Base-by-base conservation (phyloP, 805 yeast genomes). In the Schizosaccharomyces lindneri region DNA sequence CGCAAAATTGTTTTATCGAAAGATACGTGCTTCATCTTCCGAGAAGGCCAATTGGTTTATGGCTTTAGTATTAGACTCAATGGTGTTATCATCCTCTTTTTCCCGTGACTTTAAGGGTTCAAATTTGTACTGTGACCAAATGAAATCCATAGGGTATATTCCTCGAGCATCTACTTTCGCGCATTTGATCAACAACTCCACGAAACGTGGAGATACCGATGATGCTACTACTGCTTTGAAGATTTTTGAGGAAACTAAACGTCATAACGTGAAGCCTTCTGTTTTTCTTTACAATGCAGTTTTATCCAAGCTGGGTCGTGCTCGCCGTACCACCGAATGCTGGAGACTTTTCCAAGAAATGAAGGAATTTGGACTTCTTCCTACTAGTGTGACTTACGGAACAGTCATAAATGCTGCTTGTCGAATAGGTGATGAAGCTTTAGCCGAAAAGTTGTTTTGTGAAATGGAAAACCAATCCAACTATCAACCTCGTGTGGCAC, bases 371-470 rank as follows among this genome's bases (percentile, higher is more conserved):
- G 67, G 65, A 5, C 61, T 70, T 59, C 64, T 64, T 59, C 67
- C 67, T 63, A 66, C 66, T 19, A 66, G 68, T 36, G 69, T 72
- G 27, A 73, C 75, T 7, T 72, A 69, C 61, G 75, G 74, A 24
- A 71, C 74, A 5, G 68, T 73, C 70, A 71, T 73, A 61, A 67
- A 69, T 61, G 73, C 74, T 3, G 70, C 72, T 55, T 70, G 74
- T 59, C 67, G 75, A 5, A 70, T 71, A 13, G 73, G 72, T 11
- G 71, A 70, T 31, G 71, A 62, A 9, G 67, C 59, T 13, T 62
- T 61, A 21, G 75, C 74, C 9, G 66, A 66, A 63, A 43, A 59
- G 19, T 64, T 73, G 39, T 73, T 73, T 39, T 66, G 63, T 7
- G 73, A 72, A 60, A 70, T 73, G 73, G 75, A 72, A 62, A 46